Conservation (phyloP, 305 asterid genomes). For the Coffea humblotiana region DNA sequence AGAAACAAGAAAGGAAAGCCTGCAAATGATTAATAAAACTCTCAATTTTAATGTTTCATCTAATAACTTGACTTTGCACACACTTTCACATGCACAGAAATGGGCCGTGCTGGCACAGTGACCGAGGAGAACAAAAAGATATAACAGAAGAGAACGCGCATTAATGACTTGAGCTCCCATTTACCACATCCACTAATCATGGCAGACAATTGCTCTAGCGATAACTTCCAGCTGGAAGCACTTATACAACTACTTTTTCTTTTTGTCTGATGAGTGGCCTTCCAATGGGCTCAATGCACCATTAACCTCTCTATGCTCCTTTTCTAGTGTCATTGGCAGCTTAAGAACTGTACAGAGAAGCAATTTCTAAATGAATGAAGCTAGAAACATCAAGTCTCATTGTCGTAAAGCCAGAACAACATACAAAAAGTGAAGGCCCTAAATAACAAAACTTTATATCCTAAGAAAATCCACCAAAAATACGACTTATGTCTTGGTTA, state of each 20-base stretch:
- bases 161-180: not conserved
- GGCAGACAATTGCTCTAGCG: not conserved
- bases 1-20: not conserved
- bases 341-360: too few relatives aligned
- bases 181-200: not conserved
- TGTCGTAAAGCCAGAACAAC: not conserved
- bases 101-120: not conserved
- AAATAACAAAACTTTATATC: not conserved
- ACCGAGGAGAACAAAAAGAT: not conserved
- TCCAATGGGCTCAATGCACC: not conserved
- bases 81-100: not conserved
- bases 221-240: constrained; percentile 7
- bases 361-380: not conserved
- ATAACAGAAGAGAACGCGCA: not conserved
- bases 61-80: not conserved
- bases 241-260: not conserved
- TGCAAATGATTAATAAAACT: not conserved
- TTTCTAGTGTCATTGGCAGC: not conserved
- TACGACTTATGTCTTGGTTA: not conserved
- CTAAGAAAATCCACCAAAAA: not conserved
- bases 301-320: not conserved
- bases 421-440: not conserved
- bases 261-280: not conserved
- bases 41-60: not conserved
- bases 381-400: not conserved